Base-by-base conservation (phyloP, 2,329 filamentous ascomycete genomes). In the Chaetoscypha palmicola region DNA sequence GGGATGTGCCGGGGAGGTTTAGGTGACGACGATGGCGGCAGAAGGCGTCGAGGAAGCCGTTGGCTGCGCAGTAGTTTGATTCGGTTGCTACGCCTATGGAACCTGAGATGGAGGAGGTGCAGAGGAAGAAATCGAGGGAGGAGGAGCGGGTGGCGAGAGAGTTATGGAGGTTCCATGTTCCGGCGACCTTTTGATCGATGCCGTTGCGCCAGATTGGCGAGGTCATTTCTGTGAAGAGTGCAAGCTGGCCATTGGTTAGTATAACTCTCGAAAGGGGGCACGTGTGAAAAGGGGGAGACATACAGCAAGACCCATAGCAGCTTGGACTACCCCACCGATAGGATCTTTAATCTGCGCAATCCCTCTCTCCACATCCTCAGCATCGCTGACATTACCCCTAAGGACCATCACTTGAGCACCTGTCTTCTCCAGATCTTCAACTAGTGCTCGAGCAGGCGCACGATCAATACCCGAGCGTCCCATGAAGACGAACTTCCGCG, bases 71-170 rank as follows among this genome's bases (percentile, higher is more conserved):
- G 39, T 68, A 67, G 16, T 43, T 43, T 8, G 22, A n/a, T 22
- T 43, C 28, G 16, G 28, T 34, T 14, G 34, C 33, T 2, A 20
- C 22, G 9, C 41, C 41, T 9, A 43, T n/a, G 19, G 30, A 26
- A 2, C 41, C 41, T 11, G 33, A 31, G 4, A 43, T 31, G 19
- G 41, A 43, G 11, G 19, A 24, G n/a, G 26, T 30, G 5, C 23
- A 38, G 14, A 69, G 47, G 51, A 68, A 67, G 48, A 68, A 69
- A 33, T 68, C 66, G 7, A 69, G 50, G 11, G 16, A 9, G 5
- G 30, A 11, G 5, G 39, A 19, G 7, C 40, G 31, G 24, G 23
- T 20, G 9, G 19, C 26, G 22, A 22, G 21, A 52, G 41, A 20
- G 11, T 52, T 38, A 34, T 46, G 44, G 4, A 46, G 34, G 23